These are phyloP conservation scores for Fusarium sp. DNA, from an alignment of 2,329 filamentous ascomycete species.

Conservation along the genomic window DNA sequence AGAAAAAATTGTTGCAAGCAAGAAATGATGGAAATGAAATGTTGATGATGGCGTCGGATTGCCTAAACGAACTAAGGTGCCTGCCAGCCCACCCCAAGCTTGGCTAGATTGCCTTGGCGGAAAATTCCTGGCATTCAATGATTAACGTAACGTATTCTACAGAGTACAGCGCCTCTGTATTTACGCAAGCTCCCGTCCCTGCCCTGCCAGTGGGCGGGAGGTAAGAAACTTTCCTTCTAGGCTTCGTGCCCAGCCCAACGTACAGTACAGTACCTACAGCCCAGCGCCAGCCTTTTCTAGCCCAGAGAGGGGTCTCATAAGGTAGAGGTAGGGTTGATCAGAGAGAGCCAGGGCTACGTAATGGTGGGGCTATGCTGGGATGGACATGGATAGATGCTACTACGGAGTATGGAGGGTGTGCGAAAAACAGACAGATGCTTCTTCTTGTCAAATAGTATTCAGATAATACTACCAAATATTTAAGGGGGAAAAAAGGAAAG, in stretches of 20 bases:
- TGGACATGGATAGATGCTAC: background rate
- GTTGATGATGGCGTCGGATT: conserved; percentile 44
- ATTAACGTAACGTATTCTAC: background rate
- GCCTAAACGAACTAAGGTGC: conserved; percentile 33
- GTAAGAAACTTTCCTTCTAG: conserved; percentile 20
- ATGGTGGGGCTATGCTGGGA: conserved; percentile 51
- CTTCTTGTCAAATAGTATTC: too few species aligned
- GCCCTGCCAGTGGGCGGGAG: background rate
- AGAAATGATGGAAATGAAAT: conserved; percentile 29
- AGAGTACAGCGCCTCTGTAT: background rate
- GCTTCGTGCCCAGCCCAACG: conserved; percentile 3
- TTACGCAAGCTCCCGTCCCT: background rate
- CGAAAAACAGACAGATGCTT: background rate
- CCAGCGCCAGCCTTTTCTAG: conserved; percentile 2
- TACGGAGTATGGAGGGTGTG: background rate
- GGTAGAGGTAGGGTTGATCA: background rate
- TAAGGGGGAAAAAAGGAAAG: too few species aligned
- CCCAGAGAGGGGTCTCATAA: conserved; percentile 20
- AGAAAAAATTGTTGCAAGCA: conserved; percentile 15
- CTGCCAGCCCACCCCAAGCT: background rate
- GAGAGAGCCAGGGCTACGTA: conserved; percentile 45
- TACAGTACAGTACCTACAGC: background rate
- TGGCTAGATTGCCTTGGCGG: conserved; percentile 28
- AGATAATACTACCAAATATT: too few species aligned
- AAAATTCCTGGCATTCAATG: conserved; percentile 32